Percentiles rank a stretch among this genome's conserved stretches.
phyloP scores from a whole-genome alignment of 1,284 basidiomycete genomes.

The Stereum hirsutum region DNA sequence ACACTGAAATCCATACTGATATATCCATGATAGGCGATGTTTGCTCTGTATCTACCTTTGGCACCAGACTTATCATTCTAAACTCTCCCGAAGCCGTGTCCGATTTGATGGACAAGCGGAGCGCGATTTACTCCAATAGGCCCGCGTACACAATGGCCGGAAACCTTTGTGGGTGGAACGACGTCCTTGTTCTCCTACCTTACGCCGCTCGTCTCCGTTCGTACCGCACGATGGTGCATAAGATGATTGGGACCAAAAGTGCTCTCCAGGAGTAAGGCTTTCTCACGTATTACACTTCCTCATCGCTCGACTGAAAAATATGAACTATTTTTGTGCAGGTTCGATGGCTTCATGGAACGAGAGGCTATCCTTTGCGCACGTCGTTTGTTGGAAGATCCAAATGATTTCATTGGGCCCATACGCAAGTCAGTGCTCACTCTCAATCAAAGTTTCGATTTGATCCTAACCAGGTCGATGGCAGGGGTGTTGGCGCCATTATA shows the following conservation, averaged over 20 bases:
- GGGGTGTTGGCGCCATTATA: slow-evolving; percentile 49
- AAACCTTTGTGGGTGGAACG: slow-evolving; percentile 17
- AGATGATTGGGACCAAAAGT: slow-evolving; percentile 19
- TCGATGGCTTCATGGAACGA: slow-evolving; percentile 15
- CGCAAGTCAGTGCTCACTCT: slow-evolving; percentile 14
- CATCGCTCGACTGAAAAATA: slow-evolving; percentile 12
- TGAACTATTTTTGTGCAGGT: no score
- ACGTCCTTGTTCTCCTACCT: slow-evolving; percentile 12
- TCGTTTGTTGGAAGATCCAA: slow-evolving; percentile 15
- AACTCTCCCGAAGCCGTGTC: slow-evolving; percentile 12
- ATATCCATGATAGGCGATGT: no score
- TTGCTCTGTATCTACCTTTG: no score
- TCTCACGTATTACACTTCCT: slow-evolving; percentile 15
- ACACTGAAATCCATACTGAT: no score
- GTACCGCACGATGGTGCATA: slow-evolving; percentile 15
- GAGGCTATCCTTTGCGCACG: slow-evolving; percentile 13
- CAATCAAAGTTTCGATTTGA: neutral
- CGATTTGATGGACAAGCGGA: slow-evolving; percentile 16
- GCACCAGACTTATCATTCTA: no score
- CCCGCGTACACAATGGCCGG: slow-evolving; percentile 4
- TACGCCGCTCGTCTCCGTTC: slow-evolving; percentile 14
- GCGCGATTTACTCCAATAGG: slow-evolving; percentile 13
- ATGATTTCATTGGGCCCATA: slow-evolving; percentile 16
- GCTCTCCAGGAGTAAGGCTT: slow-evolving; percentile 15
- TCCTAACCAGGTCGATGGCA: slow-evolving; percentile 15